These are phyloP conservation scores for Pyrenophora graminea DNA, from an alignment of 2,329 filamentous ascomycete species.

Conservation along the genomic window DNA sequence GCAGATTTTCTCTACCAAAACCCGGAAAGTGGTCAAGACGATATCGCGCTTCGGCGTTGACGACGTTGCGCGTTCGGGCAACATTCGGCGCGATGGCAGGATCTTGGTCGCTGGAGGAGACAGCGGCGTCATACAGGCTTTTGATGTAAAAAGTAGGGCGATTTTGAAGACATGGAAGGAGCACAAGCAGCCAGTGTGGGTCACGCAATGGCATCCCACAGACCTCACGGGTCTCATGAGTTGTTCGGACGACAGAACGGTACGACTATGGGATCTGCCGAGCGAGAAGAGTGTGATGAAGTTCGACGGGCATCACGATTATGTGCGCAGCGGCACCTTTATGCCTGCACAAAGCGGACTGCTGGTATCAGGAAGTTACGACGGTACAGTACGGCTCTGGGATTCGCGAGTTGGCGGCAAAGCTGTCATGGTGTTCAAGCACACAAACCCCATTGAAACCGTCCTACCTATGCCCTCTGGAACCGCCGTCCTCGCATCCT, in stretches of 20 bases:
- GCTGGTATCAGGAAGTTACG: conserved; percentile 89
- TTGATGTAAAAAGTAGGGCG: conserved; percentile 85
- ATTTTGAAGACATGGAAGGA: conserved; percentile 95
- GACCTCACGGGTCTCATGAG: conserved; percentile 86
- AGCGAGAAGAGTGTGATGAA: conserved; percentile 74
- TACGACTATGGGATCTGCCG: conserved; percentile 91
- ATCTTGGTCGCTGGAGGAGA: conserved; percentile 92
- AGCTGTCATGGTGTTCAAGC: conserved; percentile 88
- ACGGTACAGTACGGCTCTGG: conserved; percentile 91
- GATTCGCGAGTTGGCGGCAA: conserved; percentile 73
- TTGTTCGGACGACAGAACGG: conserved; percentile 88
- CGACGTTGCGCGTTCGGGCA: conserved; percentile 85
- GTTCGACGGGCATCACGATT: conserved; percentile 87
- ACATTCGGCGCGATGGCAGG: conserved; percentile 84
- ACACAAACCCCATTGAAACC: conserved; percentile 83
- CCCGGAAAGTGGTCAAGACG: conserved; percentile 88
- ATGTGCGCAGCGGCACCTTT: conserved; percentile 85
- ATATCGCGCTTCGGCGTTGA: conserved; percentile 81
- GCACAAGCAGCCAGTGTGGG: conserved; percentile 93
- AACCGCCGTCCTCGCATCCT: conserved; percentile 81
- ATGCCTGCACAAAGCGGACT: conserved; percentile 74
- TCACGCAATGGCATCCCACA: conserved; percentile 87
- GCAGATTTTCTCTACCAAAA: conserved; percentile 91
- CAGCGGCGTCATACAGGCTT: conserved; percentile 89
- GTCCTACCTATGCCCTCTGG: conserved; percentile 87